phyloP scores from a whole-genome alignment of 2,329 filamentous ascomycete genomes.

The Zymoseptoria passerinii region DNA sequence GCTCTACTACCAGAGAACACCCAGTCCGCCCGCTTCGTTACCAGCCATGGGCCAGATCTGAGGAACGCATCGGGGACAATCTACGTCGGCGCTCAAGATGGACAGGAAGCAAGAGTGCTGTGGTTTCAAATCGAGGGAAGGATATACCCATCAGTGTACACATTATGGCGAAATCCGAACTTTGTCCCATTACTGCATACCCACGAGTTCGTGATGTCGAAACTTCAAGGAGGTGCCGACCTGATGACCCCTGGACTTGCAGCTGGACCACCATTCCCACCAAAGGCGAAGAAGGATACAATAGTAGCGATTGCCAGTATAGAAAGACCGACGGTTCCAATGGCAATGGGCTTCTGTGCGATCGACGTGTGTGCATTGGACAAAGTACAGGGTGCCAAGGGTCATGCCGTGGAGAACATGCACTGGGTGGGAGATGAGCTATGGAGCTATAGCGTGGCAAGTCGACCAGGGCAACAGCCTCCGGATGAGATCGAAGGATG shows the following conservation, averaged over 20 bases:
- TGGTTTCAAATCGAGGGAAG: conserved; percentile 57
- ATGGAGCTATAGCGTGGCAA: conserved; percentile 54
- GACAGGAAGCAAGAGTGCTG: conserved; percentile 50
- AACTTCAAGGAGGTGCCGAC: conserved; percentile 56
- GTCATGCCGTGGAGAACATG: conserved; percentile 55
- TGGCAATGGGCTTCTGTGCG: conserved; percentile 57
- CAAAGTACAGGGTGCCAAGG: conserved; percentile 52
- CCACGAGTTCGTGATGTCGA: conserved; percentile 52
- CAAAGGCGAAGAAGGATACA: conserved; percentile 49
- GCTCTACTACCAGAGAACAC: conserved; percentile 56
- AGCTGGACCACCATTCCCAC: conserved; percentile 55
- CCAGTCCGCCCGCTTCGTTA: conserved; percentile 56
- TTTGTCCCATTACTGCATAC: conserved; percentile 58
- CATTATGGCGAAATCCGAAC: conserved; percentile 55
- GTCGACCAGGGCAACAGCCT: conserved; percentile 44
- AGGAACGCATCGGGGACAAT: conserved; percentile 55
- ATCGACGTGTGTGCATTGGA: conserved; percentile 52
- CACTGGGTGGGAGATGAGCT: conserved; percentile 63
- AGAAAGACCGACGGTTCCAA: conserved; percentile 52
- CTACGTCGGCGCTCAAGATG: conserved; percentile 53
- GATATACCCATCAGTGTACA: conserved; percentile 52
- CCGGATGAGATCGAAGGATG: conserved; percentile 49
- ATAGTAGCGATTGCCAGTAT: conserved; percentile 56
- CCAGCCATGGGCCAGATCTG: conserved; percentile 54
- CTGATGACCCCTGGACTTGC: conserved; percentile 61